Evolutionary conservation across 768 basidiomycete species (phyloP).

Genomic region (Ramaria sp.): DNA sequence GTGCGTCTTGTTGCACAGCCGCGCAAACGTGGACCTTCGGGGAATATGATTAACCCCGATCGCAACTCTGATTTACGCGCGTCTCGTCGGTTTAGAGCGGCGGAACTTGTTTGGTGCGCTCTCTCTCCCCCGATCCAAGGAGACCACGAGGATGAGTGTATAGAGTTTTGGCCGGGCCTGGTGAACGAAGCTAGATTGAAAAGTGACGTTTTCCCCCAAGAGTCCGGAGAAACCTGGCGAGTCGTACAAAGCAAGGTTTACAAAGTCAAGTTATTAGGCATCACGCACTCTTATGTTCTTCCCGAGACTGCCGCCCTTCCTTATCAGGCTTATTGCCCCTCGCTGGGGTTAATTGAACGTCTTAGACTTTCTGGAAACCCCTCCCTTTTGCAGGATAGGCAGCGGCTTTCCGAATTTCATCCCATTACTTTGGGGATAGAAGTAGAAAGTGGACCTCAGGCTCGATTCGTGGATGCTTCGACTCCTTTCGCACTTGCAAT

Average conservation of each 20-base stretch:
- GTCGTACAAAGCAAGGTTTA: conserved; percentile 53
- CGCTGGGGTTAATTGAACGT: conserved; percentile 21
- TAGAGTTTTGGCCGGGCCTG: conserved; percentile 66
- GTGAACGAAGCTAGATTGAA: conserved; percentile 48
- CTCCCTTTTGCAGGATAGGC: conserved; percentile 10
- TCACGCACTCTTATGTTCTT: conserved; percentile 37
- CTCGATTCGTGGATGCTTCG: conserved; percentile 39
- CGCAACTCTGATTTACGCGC: conserved; percentile 56
- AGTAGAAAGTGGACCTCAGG: conserved; percentile 10
- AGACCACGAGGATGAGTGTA: conserved; percentile 28
- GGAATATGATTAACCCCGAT: conserved; percentile 25
- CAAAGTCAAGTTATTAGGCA: conserved; percentile 56
- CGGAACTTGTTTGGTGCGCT: conserved; percentile 64
- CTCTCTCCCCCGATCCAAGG: conserved; percentile 39
- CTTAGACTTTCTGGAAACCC: conserved; percentile 1
- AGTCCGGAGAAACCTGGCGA: conserved; percentile 36
- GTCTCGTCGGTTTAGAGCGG: conserved; percentile 53
- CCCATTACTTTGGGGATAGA: conserved; percentile 28
- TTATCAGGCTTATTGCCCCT: conserved; percentile 58
- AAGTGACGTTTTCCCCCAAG: conserved; percentile 28
- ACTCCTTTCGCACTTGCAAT: conserved; percentile 61
- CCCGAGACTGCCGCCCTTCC: conserved; percentile 56
- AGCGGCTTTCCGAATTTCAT: conserved; percentile 38
- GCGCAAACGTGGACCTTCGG: conserved; percentile 9
- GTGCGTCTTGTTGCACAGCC: conserved; percentile 10